Percentiles rank a stretch among this genome's conserved stretches.
Evolutionary conservation across 345 rosid species (phyloP).

Genomic region (Salix viminalis): DNA sequence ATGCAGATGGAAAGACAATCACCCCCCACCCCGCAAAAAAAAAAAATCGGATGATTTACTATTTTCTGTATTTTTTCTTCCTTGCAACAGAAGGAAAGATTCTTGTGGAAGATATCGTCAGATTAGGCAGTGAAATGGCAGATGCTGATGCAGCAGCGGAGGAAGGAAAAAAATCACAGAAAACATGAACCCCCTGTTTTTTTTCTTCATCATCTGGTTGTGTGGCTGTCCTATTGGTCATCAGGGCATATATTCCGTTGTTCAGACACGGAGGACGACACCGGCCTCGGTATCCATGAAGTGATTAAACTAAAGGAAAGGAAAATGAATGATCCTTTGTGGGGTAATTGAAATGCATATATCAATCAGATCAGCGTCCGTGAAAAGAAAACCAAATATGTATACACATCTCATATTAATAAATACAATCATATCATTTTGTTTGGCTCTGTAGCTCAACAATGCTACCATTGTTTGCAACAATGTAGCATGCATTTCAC

Average conservation of each 20-base stretch:
- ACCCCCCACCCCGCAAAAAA: no score
- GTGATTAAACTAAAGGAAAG: neutral
- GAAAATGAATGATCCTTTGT: neutral
- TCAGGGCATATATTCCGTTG: neutral
- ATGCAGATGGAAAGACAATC: neutral
- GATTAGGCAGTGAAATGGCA: constrained; percentile 63
- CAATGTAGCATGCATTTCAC: neutral
- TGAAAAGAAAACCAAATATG: neutral
- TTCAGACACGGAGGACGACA: neutral
- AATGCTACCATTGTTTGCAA: neutral
- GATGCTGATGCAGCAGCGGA: constrained; percentile 41
- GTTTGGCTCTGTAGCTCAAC: neutral
- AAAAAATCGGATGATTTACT: neutral
- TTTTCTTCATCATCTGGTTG: neutral
- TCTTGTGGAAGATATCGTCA: constrained; percentile 76
- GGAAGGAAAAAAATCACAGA: constrained; percentile 30
- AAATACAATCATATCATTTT: neutral
- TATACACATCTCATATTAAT: neutral
- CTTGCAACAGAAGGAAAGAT: constrained; percentile 72
- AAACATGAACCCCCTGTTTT: neutral
- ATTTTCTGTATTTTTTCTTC: neutral
- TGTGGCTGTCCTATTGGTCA: neutral
- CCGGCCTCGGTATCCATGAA: neutral
- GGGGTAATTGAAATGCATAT: neutral
- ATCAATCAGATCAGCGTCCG: neutral